phyloP scores from a whole-genome alignment of 2,329 filamentous ascomycete genomes.

The Amauroascus verrucosus region DNA sequence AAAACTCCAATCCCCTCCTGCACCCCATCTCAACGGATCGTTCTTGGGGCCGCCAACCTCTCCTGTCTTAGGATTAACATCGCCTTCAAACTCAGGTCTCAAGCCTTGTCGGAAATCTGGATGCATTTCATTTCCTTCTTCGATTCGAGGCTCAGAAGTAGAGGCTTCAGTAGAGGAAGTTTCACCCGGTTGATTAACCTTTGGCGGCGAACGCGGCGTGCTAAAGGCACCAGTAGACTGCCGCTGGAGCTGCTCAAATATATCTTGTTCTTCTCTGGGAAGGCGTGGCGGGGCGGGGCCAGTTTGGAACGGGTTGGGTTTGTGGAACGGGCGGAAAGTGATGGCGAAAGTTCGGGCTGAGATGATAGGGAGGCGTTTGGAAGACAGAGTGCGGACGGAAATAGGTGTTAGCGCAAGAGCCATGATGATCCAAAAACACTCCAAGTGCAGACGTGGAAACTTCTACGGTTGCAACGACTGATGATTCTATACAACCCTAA shows the following conservation, averaged over 20 bases:
- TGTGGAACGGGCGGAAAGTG: conserved; percentile 17
- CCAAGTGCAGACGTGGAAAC: no score
- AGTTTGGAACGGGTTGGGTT: conserved; percentile 26
- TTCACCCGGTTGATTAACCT: conserved; percentile 43
- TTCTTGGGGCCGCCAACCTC: conserved; percentile 97
- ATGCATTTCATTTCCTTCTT: conserved; percentile 53
- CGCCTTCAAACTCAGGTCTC: conserved; percentile 84
- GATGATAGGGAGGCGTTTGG: not conserved
- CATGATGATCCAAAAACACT: not conserved
- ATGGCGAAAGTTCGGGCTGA: conserved; percentile 2
- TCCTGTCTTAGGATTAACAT: conserved; percentile 83
- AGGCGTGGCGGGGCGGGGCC: conserved; percentile 72
- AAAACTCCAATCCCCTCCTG: conserved; percentile 73
- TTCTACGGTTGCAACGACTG: no score
- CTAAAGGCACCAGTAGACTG: conserved; percentile 66
- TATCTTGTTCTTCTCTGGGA: conserved; percentile 76
- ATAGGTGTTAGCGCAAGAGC: not conserved
- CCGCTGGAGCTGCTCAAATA: conserved; percentile 78
- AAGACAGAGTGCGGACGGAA: not conserved
- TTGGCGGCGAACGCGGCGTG: conserved; percentile 43
- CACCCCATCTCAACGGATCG: conserved; percentile 82
- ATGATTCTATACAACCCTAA: no score
- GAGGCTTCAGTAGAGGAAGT: conserved; percentile 20
- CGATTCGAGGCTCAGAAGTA: not conserved
- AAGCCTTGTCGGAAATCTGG: conserved; percentile 65